Evolutionary conservation across 2,329 filamentous ascomycete genomes (phyloP), one percentile per base, ranked within the genome.

Genomic region (Penicillium occitanis): DNA sequence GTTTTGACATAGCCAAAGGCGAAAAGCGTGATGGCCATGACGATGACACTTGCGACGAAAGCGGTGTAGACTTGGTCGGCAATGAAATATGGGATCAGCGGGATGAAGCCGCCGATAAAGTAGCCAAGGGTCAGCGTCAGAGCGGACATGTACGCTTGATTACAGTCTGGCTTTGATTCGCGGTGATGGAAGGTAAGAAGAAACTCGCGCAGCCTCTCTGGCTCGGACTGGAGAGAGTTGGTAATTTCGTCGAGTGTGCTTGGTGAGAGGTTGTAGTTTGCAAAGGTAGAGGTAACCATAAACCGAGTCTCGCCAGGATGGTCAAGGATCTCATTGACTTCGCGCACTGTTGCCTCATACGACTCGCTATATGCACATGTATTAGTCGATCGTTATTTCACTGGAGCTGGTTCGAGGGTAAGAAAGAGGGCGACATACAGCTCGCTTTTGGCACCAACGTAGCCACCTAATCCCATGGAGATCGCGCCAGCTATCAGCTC

Each of bases 401-500:
- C 37, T 17, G 5, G 17, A 19, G 5, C 7, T 46, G 19, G 57
- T 19, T 19, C 22, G 5, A 25, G 10, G 17, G 17, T 19, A 19
- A 14, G 35, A 28, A 30, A 17, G 37, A 7, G n/a, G 25, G 33
- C 10, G 35, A 73, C 82, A 73, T 78, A 84, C 77, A 79, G 78
- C 78, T 85, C 83, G 69, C 81, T 81, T 70, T 81, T 83, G 1
- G 82, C 80, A 14, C 81, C 83, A 3, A 91, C 82, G 74, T 89
- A 91, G 1, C 86, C 88, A 13, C 89, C 88, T 0, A 91, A 81
- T 0, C 89, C 89, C 90, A 91, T 91, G 61, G 84, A 88, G 70
- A 91, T 90, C 70, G 87, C 86, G 17, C 90, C 89, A 0, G 87
- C 87, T 72, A 89, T 88, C 62, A 91, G 82, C 80, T 91, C 89